These are phyloP conservation scores for Durio zibethinus DNA, from an alignment of 345 rosid species.

Conservation along the genomic window DNA sequence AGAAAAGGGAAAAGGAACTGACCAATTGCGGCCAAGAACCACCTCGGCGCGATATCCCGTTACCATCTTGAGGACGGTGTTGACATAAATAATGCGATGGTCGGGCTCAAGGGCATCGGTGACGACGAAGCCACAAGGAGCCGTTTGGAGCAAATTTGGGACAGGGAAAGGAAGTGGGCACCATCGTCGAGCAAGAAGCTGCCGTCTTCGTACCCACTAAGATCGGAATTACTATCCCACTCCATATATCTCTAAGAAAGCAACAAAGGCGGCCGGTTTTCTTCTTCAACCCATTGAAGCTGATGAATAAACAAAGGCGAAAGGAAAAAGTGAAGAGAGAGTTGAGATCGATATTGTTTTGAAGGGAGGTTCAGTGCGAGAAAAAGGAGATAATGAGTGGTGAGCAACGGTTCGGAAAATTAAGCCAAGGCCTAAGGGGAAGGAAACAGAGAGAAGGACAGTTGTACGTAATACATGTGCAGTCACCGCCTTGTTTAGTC, in stretches of 20 bases:
- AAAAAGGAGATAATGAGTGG: not conserved
- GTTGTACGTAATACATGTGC: not conserved
- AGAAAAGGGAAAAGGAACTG: constrained; percentile 20
- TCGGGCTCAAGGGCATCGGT: constrained; percentile 81
- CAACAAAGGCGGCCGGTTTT: not conserved
- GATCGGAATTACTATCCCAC: constrained; percentile 97
- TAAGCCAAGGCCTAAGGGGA: not conserved
- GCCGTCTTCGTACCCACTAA: constrained; percentile 72
- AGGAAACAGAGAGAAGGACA: not conserved
- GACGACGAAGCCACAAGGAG: constrained; percentile 80
- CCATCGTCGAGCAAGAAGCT: constrained; percentile 43
- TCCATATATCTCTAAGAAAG: constrained; percentile 41
- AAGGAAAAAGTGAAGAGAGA: not conserved
- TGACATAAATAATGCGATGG: constrained; percentile 80
- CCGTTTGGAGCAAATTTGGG: constrained; percentile 56
- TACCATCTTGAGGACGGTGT: constrained; percentile 75
- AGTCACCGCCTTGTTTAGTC: not conserved
- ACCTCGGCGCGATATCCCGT: constrained; percentile 94
- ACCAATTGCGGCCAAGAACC: constrained; percentile 91
- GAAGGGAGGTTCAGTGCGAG: not conserved
- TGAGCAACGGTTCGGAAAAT: not conserved
- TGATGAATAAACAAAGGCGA: not conserved
- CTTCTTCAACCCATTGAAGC: constrained; percentile 33
- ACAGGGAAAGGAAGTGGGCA: constrained; percentile 67
- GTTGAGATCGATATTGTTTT: not conserved